Evolutionary conservation across 2,329 filamentous ascomycete genomes (phyloP), one percentile per base, ranked within the genome.

Genomic region (Verticillium dahliae): DNA sequence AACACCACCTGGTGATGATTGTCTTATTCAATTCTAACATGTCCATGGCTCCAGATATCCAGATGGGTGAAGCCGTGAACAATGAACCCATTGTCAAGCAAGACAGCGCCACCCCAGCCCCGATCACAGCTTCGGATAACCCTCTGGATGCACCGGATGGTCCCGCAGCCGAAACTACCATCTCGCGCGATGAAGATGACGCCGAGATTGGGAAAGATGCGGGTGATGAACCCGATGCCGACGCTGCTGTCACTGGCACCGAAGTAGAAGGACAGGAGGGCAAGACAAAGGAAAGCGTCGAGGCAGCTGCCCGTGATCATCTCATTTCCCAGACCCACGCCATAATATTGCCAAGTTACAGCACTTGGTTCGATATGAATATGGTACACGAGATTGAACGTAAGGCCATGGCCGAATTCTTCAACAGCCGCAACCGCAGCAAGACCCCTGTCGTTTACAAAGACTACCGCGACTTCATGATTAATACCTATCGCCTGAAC

Each of bases 391-490:
- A 87, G 63, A 90, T 97, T 69, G 95, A 99, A 80, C 90, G 90
- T 72, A 99, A 97, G 76, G 92, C 92, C 7, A 83, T 99, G 67
- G 92, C 94, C 22, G 95, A 99, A 74, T 99, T 98, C 78, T 99
- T 99, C 85, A 99, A 99, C 80, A 94, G 88, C 75, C 87, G 95
- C 63, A 99, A 99, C 77, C 90, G 95, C 70, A 98, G 95, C 86
- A 99, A 99, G 80, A 99, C 95, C 0, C 90, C 92, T 1, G 89
- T 92, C 57, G 91, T 98, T 27, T 99, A 99, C 81, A 98, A 98
- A 77, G 95, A 99, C 73, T 99, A 99, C 76, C 89, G 95, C 68
- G 95, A 99, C 73, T 99, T 99, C 73, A 99, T 99, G 95, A 92
- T 99, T 79, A 99, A 99, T 79, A 98, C 95, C 14, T 99, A 99